Conservation (phyloP, 2,329 filamentous ascomycete genomes). For the Helotiales sp. region DNA sequence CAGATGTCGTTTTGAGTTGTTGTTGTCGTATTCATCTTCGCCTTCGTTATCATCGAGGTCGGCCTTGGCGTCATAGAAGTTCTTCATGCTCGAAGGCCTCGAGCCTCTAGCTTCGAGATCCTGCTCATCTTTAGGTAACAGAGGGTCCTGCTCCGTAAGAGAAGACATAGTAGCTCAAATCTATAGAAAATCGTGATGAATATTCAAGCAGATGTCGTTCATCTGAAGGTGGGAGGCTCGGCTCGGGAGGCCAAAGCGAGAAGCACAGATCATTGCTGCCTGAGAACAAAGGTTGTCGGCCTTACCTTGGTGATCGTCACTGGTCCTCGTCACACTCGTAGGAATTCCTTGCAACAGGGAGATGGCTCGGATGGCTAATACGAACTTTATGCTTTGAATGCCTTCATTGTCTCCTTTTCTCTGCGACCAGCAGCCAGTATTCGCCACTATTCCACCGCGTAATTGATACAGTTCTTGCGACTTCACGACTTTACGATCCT, state of each 20-base stretch:
- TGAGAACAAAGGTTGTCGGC: no score
- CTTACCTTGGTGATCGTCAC: neutral
- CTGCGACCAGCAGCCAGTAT: neutral
- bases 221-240: neutral
- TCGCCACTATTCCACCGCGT: neutral
- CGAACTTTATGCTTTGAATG: conserved; percentile 18
- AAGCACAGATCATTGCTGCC: no score
- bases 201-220: neutral
- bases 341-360: conserved; percentile 8
- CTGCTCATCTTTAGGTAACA: conserved; percentile 28
- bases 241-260: no score
- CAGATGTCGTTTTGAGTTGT: neutral
- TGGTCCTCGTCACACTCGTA: conserved; percentile 9
- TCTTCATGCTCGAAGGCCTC: conserved; percentile 25
- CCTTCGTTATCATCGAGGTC: neutral
- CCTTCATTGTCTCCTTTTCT: conserved; percentile 19
- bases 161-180: conserved; percentile 18
- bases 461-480: neutral
- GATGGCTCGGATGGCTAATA: neutral
- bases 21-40: neutral
- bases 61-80: neutral
- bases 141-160: conserved; percentile 31
- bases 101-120: conserved; percentile 32
- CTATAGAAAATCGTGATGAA: neutral
- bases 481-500: neutral